A percentile compares a stretch with the other conserved stretches of the same genome.
These are phyloP conservation scores for Coelastrella sp. DNA, from an alignment of 139 green algal genomes.

Conservation along the genomic window DNA sequence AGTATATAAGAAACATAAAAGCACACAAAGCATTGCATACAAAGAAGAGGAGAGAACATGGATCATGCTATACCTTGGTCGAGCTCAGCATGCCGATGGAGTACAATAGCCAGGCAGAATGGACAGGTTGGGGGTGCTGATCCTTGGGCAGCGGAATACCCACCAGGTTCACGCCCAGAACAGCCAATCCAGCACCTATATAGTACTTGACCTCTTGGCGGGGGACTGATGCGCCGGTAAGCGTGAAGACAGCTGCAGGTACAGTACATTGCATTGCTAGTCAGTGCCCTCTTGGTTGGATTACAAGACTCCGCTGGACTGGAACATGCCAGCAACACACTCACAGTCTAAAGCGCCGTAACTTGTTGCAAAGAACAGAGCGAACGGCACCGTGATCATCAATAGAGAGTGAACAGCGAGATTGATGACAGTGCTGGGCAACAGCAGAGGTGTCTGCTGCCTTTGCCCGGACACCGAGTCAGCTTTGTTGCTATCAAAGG, in stretches of 20 bases:
- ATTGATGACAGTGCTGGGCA: conserved; percentile 42
- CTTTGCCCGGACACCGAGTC: neutral
- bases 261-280: neutral
- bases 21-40: too few relatives aligned
- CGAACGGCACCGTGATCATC: conserved; percentile 48
- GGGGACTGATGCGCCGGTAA: neutral
- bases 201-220: conserved; percentile 25
- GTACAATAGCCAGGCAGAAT: too few relatives aligned
- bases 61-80: too few relatives aligned
- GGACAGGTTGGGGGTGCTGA: too few relatives aligned
- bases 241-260: conserved; percentile 35
- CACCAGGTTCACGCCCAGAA: conserved; percentile 48
- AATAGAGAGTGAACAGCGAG: conserved; percentile 46
- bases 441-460: neutral
- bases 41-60: too few relatives aligned
- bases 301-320: too few relatives aligned
- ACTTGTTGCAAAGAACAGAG: conserved; percentile 32
- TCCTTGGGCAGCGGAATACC: too few relatives aligned
- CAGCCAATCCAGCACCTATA: conserved; percentile 42
- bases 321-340: neutral
- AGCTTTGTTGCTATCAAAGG: neutral
- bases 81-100: too few relatives aligned
- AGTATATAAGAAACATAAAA: too few relatives aligned
- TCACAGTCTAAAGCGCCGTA: conserved; percentile 39
- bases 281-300: too few relatives aligned